Conservation (phyloP, 805 yeast genomes). For the Teunomyces atbi region DNA sequence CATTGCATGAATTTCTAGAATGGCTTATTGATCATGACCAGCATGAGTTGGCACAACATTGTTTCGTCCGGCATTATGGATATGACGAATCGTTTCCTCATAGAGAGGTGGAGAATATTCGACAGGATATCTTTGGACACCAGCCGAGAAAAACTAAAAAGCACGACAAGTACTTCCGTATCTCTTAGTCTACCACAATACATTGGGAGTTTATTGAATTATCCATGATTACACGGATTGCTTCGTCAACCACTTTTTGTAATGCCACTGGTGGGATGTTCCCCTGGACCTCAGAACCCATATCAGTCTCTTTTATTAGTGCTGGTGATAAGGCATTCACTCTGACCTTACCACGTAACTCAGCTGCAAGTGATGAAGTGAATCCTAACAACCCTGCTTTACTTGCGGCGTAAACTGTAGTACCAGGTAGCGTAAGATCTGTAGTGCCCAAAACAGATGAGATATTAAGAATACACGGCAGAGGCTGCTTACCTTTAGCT, state of each 20-base stretch:
- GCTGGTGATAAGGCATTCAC: conserved; percentile 73
- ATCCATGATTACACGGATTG: conserved; percentile 20
- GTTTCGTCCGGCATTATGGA: conserved; percentile 13
- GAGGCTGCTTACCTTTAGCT: conserved; percentile 11
- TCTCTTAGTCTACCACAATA: conserved; percentile 16
- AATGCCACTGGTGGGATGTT: conserved; percentile 23
- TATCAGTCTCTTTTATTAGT: conserved; percentile 61
- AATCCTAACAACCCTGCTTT: conserved; percentile 71
- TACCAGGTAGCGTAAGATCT: conserved; percentile 45
- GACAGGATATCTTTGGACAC: background rate
- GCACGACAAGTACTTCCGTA: background rate
- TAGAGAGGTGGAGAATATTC: background rate
- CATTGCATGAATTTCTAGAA: conserved; percentile 1
- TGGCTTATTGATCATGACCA: background rate
- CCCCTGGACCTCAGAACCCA: conserved; percentile 43
- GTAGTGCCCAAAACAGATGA: conserved; percentile 61
- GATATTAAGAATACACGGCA: conserved; percentile 53
- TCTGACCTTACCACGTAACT: conserved; percentile 53
- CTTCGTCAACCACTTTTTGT: conserved; percentile 26
- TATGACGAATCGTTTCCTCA: background rate
- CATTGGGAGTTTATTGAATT: conserved; percentile 30
- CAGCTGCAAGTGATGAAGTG: conserved; percentile 57
- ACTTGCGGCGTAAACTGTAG: conserved; percentile 64
- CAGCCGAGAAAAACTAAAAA: background rate
- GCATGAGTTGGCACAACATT: conserved; percentile 10